Evolutionary conservation across 129 eudicot genomes (phyloP), one percentile per base, ranked within the genome.

Genomic region (Apium graveolens): DNA sequence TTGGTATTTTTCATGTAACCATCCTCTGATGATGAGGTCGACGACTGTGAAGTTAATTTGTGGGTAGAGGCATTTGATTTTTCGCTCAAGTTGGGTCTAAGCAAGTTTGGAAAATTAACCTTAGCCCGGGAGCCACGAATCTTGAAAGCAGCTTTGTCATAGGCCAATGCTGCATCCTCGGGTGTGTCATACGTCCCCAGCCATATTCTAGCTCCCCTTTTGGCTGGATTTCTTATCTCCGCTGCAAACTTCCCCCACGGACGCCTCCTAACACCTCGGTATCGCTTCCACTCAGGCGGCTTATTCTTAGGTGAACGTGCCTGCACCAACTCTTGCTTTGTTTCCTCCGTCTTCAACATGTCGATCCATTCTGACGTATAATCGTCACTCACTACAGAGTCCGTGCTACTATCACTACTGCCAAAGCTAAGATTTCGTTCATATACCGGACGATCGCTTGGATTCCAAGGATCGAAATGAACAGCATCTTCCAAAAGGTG

Each of bases 141-240:
- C 41, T 80, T 43, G 32, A 75, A 83, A 76, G 86, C 86, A 32
- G 86, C 83, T 66, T 34, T 78, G 49, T 83, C 86, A 53, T 79
- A 83, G 34, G 86, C 86, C 83, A 83, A 48, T 27, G 86, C 86
- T 1, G 86, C 86, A 29, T 83, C 86, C 73, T 83, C 86, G 12
- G 86, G 83, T 4, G 75, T 70, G 27, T 71, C 75, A 24, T 71
- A 71, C 14, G 75, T 71, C 1, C 75, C 75, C 27, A 71, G 7
- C 75, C 75, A 71, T 18, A 71, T 39, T 39, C 75, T 71, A 0
- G 44, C 75, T 8, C 48, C 75, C 14, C 43, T 20, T 20, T 71
- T 71, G 7, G 75, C 75, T 42, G 75, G 75, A 71, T 71, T 71
- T 37, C 75, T 71, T 10, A 71, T 71, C 48, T 71, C 75, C 7